These are phyloP conservation scores for Triticum timopheevii DNA, from an alignment of 176 grass and related monocot genomes.

Conservation along the genomic window DNA sequence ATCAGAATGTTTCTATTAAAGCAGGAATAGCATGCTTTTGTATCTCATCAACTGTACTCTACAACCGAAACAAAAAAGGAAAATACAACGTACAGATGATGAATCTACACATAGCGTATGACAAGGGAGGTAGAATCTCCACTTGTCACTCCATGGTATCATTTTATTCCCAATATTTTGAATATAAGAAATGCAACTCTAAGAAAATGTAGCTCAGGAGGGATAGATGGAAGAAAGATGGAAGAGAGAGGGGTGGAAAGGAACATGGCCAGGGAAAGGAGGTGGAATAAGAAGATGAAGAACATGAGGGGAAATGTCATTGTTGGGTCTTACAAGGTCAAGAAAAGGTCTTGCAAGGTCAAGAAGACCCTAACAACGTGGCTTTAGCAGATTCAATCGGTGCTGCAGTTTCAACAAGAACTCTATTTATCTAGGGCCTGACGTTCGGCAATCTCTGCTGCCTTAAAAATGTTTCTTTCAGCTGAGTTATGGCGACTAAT, in stretches of 20 bases:
- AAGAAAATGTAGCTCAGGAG: constrained; percentile 65
- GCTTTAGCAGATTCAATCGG: constrained; percentile 84
- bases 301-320: neutral
- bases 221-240: constrained; percentile 44
- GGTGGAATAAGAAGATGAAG: neutral
- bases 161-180: neutral
- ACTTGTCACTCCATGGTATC: neutral
- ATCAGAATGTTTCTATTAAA: constrained; percentile 26
- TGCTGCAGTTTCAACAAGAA: constrained; percentile 58
- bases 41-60: constrained; percentile 15
- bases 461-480: constrained; percentile 44
- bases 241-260: neutral
- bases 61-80: neutral
- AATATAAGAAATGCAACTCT: neutral
- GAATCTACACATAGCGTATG: neutral
- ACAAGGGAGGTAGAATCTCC: neutral
- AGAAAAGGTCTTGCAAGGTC: constrained; percentile 99
- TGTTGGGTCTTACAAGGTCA: constrained; percentile 90
- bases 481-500: constrained; percentile 35
- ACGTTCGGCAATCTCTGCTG: constrained; percentile 42
- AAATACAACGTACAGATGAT: neutral
- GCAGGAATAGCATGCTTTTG: constrained; percentile 21
- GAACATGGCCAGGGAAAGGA: rapidly evolving
- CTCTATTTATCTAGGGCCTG: constrained; percentile 45
- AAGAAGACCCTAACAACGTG: constrained; percentile 21